Evolutionary conservation across 2,329 filamentous ascomycete species (phyloP), one percentile per base, ranked within the genome.

Genomic region (Cercospora zeae-maydis): DNA sequence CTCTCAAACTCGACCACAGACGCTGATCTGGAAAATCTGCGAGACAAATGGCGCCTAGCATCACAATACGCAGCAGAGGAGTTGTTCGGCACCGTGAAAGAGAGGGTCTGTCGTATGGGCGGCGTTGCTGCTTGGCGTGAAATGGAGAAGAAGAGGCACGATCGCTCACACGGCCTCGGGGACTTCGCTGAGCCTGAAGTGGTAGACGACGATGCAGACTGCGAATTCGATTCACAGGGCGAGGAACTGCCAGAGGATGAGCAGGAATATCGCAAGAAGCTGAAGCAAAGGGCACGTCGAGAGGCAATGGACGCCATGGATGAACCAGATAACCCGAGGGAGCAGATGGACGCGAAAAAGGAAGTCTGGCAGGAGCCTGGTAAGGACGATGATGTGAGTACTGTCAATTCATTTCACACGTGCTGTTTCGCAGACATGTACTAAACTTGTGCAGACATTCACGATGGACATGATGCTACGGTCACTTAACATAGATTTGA

Each of bases 401-500:
- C 39, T 57, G 63, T 21, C 33, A 27, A 27, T 21, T 9, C 33
- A 51, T 24, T 39, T 13, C 34, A 3, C 4, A 47, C n/a, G n/a
- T n/a, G n/a, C n/a, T n/a, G n/a, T n/a, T n/a, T n/a, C n/a, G n/a
- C 27, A 11, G 13, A 4, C n/a, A 47, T 62, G 53, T 36, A 51
- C 63, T 61, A 9, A 66, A 59, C 27, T 2, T 36, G 8, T 45
- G 6, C 67, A 87, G 85, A 82, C 82, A 11, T 89, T 89, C 70
- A 88, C 86, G 11, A 88, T 90, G 82, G 85, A 83, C 53, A 85
- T 85, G 81, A 89, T 90, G 87, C 79, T 90, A 14, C 82, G 82
- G 67, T 85, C 82, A 31, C 76, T 90, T 63, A 87, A 88, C 69
- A 83, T 90, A 61, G 85, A 88, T 60, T 75, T 84, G 4, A 77